A percentile compares a stretch with the other conserved stretches of the same genome.
phyloP scores from a whole-genome alignment of 2,329 filamentous ascomycete genomes.

The Phyllosticta capitalensis region DNA sequence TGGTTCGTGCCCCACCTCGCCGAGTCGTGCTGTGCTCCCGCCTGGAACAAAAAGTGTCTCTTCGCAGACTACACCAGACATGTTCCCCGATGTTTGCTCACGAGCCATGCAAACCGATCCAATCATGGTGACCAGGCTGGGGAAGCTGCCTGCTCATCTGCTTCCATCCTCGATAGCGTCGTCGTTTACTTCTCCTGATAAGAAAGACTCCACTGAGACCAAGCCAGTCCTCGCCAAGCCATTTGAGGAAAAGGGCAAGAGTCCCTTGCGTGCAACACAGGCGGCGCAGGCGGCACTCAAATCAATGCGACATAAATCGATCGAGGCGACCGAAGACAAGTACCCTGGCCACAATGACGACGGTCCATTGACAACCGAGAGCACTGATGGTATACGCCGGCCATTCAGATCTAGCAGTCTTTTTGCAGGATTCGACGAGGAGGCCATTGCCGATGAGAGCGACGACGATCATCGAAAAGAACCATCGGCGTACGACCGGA shows the following conservation, averaged over 20 bases:
- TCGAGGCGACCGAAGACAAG: slow-evolving; percentile 45
- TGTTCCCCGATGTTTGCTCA: slow-evolving; percentile 40
- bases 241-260: slow-evolving; percentile 12
- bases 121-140: slow-evolving; percentile 72
- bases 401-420: slow-evolving; percentile 72
- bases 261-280: slow-evolving; percentile 4
- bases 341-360: slow-evolving; percentile 78
- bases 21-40: slow-evolving; percentile 66
- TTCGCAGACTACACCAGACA: slow-evolving; percentile 61
- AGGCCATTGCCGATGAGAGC: slow-evolving; percentile 49
- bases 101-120: slow-evolving; percentile 77
- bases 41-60: slow-evolving; percentile 71
- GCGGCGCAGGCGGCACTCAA: slow-evolving; percentile 7
- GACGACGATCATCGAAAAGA: slow-evolving; percentile 52
- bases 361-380: slow-evolving; percentile 53
- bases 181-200: slow-evolving; percentile 32
- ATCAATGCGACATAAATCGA: slow-evolving; percentile 12
- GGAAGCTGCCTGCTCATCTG: slow-evolving; percentile 66
- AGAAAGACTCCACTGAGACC: not conserved
- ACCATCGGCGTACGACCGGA: slow-evolving; percentile 32
- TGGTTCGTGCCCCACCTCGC: slow-evolving; percentile 40
- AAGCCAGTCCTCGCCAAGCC: slow-evolving; percentile 7
- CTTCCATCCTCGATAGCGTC: slow-evolving; percentile 67
- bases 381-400: slow-evolving; percentile 52
- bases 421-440: slow-evolving; percentile 66